Percentiles rank a stretch among this genome's conserved stretches.
Evolutionary conservation across 495 filamentous ascomycete species (phyloP).

Genomic region (Pseudevernia furfuracea): DNA sequence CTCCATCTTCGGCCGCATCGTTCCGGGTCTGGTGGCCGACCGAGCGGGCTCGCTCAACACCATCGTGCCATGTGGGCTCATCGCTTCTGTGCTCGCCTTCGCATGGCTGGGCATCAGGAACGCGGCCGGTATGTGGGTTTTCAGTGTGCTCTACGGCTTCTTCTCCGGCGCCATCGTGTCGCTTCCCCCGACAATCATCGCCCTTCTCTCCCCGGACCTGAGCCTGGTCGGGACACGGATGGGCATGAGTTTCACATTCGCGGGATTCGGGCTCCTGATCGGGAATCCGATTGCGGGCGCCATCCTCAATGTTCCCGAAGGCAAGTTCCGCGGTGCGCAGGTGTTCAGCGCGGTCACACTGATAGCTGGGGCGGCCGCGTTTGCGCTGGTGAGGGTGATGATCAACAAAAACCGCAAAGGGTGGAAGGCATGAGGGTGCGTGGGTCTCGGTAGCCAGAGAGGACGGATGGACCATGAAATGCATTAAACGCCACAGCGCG

Average conservation of each 20-base stretch:
- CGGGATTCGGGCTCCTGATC: slow-evolving; percentile 53
- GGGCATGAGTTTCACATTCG: slow-evolving; percentile 56
- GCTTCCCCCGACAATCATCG: slow-evolving; percentile 55
- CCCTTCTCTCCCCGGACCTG: slow-evolving; percentile 51
- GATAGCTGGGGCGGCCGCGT: no score
- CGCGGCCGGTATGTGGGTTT: slow-evolving; percentile 46
- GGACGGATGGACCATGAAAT: no score
- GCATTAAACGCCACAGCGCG: no score
- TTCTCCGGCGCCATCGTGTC: slow-evolving; percentile 62
- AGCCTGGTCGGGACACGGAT: slow-evolving; percentile 59
- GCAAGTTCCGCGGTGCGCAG: no score
- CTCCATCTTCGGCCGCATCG: slow-evolving; percentile 37
- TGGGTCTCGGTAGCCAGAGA: no score
- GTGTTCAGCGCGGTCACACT: no score
- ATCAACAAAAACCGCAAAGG: no score
- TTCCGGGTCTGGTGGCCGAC: slow-evolving; percentile 47
- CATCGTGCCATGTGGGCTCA: slow-evolving; percentile 45
- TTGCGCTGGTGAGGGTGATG: no score
- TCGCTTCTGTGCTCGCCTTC: slow-evolving; percentile 49
- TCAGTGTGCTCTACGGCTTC: slow-evolving; percentile 60
- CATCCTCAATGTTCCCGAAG: no score
- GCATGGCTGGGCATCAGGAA: slow-evolving; percentile 50
- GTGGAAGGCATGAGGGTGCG: no score
- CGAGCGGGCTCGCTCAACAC: slow-evolving; percentile 58
- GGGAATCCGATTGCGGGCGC: slow-evolving; percentile 66